phyloP scores from a whole-genome alignment of 2,329 filamentous ascomycete species.

The Colletotrichum agaves region DNA sequence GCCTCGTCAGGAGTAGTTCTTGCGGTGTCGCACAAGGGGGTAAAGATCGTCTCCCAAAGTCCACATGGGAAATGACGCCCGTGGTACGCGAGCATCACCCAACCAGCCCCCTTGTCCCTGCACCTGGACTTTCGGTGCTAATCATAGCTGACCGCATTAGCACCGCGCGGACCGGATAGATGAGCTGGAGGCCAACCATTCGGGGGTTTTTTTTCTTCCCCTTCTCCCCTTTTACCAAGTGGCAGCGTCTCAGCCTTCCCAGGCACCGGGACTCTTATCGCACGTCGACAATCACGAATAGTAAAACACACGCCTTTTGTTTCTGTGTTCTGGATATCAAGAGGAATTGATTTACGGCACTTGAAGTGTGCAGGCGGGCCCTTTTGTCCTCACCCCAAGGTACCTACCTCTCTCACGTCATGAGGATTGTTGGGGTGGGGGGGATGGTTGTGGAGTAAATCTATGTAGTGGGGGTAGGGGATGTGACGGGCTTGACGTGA shows the following conservation, averaged over 20 bases:
- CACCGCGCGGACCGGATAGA: background rate
- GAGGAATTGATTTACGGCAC: no score
- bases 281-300: no score
- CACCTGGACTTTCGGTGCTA: background rate
- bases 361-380: no score
- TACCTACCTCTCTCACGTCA: no score
- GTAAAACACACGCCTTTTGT: no score
- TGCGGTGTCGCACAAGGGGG: slow-evolving; percentile 1
- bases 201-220: background rate
- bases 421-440: no score
- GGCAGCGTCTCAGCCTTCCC: no score
- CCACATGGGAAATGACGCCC: slow-evolving; percentile 23
- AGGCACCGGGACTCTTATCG: background rate
- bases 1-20: background rate
- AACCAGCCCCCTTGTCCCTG: background rate
- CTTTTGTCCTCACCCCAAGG: no score
- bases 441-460: no score
- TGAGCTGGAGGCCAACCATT: background rate
- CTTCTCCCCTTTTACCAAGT: background rate
- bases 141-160: slow-evolving; percentile 4
- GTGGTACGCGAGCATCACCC: slow-evolving; percentile 3
- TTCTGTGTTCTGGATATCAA: no score
- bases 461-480: no score
- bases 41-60: background rate
- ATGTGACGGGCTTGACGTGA: no score